Evolutionary conservation across 1,284 basidiomycete species (phyloP).

Genomic region (Austroboletus rostrupii): DNA sequence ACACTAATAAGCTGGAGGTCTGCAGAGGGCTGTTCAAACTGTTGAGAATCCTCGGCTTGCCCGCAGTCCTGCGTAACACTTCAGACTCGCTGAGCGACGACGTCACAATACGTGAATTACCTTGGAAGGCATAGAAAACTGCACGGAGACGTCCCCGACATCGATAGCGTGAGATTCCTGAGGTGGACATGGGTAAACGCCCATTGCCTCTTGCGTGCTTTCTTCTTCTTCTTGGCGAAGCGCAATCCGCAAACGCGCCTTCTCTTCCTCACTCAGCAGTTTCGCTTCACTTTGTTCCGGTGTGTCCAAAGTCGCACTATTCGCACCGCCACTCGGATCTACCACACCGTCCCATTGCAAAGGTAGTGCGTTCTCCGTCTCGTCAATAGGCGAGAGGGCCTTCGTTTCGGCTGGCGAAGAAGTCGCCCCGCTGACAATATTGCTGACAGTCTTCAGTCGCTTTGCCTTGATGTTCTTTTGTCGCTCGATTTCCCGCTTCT

Average conservation of each 20-base stretch:
- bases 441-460: conserved; percentile 14
- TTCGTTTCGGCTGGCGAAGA: background rate
- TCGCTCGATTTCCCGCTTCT: conserved; percentile 9
- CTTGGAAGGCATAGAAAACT: conserved; percentile 6
- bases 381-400: background rate
- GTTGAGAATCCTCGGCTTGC: conserved; percentile 11
- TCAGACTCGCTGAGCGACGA: no score
- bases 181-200: background rate
- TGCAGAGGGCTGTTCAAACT: conserved; percentile 23
- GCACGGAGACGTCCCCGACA: background rate
- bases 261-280: conserved; percentile 8
- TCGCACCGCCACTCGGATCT: conserved; percentile 25
- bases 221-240: conserved; percentile 33
- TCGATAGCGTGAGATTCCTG: background rate
- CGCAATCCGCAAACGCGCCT: conserved; percentile 16
- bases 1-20: conserved; percentile 26
- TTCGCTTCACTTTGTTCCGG: conserved; percentile 11
- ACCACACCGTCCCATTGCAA: conserved; percentile 11
- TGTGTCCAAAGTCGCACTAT: conserved; percentile 29
- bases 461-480: conserved; percentile 10
- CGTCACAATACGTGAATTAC: conserved; percentile 7
- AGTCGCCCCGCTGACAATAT: conserved; percentile 13
- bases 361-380: background rate
- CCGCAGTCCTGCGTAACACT: no score
- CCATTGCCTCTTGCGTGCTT: conserved; percentile 28